Base-by-base conservation (phyloP, 441 rosid genomes). In the Pelargonium fulgidum region DNA sequence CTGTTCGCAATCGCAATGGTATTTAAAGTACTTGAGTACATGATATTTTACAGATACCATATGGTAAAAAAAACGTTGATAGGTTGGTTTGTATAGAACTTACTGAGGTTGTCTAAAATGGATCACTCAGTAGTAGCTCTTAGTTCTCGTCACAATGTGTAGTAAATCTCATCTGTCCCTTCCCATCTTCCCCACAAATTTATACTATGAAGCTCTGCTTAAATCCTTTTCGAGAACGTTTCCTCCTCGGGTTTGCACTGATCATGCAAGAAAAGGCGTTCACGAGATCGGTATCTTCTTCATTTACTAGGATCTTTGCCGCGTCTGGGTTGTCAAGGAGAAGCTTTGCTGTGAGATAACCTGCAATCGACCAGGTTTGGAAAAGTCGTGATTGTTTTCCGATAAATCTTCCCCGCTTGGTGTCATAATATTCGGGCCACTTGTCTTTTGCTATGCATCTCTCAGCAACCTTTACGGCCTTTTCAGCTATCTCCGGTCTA, bases 361-460 rank as follows among this genome's bases (percentile, higher is more conserved):
- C 89, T 0, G 89, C 87, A 16, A 87, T 85, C 8, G 90, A 84
- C 92, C 90, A 87, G 7, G 90, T 87, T 77, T 87, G 90, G 81
- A 70, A 84, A 45, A 85, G 79, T 7, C 48, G 78, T 19, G 90
- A 79, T 72, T 87, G 87, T 74, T 85, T 87, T 20, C 92, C 88
- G 0, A 85, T 84, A 71, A 84, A 84, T 80, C 84, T 80, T 64
- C 81, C 89, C 64, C 79, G 80, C 74, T 86, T 85, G 20, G 89
- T 85, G 66, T 88, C 91, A 22, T 85, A 85, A 76, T 86, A 88
- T 66, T 88, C 93, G 0, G 93, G 89, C 90, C 93, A 88, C 62
- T 84, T 81, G 80, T 88, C 90, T 65, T 76, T 29, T n/a, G 85
- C 70, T 54, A 86, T 68, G 69, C 85, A 78, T 75, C 81, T 85